phyloP scores from a whole-genome alignment of 2,329 filamentous ascomycete species.

The Hypoxylon sp. region DNA sequence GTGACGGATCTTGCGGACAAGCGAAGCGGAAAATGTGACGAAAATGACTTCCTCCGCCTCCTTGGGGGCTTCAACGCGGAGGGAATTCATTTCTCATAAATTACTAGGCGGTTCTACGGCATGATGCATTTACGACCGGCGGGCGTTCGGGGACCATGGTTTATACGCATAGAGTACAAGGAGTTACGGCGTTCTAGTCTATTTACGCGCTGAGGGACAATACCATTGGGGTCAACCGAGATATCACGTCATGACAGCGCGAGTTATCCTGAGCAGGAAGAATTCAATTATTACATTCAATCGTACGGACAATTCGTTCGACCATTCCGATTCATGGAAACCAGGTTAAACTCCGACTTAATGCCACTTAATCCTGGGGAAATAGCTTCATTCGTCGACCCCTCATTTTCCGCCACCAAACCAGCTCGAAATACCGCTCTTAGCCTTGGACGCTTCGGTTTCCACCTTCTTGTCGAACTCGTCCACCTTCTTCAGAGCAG shows the following conservation, averaged over 20 bases:
- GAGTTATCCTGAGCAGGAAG: neutral
- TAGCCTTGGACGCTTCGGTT: slow-evolving; percentile 82
- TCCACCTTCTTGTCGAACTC: slow-evolving; percentile 86
- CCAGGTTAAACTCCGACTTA: slow-evolving; percentile 4
- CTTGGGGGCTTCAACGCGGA: slow-evolving; percentile 88
- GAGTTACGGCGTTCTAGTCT: slow-evolving; percentile 24
- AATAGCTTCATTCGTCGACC: neutral
- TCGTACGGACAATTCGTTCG: slow-evolving; percentile 34
- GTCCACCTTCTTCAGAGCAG: slow-evolving; percentile 79
- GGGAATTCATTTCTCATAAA: slow-evolving; percentile 87
- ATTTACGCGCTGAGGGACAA: neutral
- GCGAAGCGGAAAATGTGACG: slow-evolving; percentile 86
- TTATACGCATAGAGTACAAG: slow-evolving; percentile 30
- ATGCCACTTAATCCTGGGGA: slow-evolving; percentile 41
- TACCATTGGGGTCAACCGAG: neutral
- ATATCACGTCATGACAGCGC: neutral
- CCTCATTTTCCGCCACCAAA: slow-evolving; percentile 70
- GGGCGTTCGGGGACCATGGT: slow-evolving; percentile 28
- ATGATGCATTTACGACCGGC: slow-evolving; percentile 20
- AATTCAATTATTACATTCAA: slow-evolving; percentile 38
- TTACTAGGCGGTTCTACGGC: slow-evolving; percentile 36
- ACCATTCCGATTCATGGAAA: slow-evolving; percentile 12
- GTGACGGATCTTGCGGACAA: slow-evolving; percentile 85
- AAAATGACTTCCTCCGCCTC: slow-evolving; percentile 89
- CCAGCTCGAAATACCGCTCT: slow-evolving; percentile 86